Conservation (phyloP, 148 eudicot species). For the Amaranthus cruentus region DNA sequence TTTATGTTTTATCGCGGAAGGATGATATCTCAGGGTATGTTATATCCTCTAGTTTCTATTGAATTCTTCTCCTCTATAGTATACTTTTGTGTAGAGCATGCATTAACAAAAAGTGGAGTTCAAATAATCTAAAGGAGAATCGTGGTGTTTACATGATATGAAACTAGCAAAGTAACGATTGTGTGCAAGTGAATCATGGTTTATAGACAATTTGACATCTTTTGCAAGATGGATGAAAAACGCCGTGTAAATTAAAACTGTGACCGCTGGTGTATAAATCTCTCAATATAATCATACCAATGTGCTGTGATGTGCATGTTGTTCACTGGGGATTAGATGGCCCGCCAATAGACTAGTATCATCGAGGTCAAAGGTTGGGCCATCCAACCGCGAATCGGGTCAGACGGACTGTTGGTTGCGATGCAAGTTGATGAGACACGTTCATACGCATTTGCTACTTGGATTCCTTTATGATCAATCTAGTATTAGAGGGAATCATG, state of each 20-base stretch:
- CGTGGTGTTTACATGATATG: not conserved
- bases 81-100: not conserved
- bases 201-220: not conserved
- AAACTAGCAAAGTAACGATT: not conserved
- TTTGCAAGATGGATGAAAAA: not conserved
- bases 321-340: not conserved
- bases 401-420: too few species aligned
- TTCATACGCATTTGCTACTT: too few species aligned
- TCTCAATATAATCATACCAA: too few species aligned
- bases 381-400: not conserved
- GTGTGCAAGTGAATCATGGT: not conserved
- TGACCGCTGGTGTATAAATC: too few species aligned
- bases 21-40: slow-evolving; percentile 47
- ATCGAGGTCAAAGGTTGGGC: not conserved
- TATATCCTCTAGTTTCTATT: slow-evolving; percentile 4
- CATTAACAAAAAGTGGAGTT: not conserved
- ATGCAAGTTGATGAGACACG: too few species aligned
- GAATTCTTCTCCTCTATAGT: not conserved
- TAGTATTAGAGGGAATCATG: too few species aligned
- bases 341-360: not conserved
- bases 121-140: not conserved
- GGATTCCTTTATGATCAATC: too few species aligned
- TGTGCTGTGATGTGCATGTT: too few species aligned
- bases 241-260: not conserved
- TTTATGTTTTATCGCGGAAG: slow-evolving; percentile 68